Conservation (phyloP, 371 early-diverging fungal genomes). For the Gilbertella persicaria region DNA sequence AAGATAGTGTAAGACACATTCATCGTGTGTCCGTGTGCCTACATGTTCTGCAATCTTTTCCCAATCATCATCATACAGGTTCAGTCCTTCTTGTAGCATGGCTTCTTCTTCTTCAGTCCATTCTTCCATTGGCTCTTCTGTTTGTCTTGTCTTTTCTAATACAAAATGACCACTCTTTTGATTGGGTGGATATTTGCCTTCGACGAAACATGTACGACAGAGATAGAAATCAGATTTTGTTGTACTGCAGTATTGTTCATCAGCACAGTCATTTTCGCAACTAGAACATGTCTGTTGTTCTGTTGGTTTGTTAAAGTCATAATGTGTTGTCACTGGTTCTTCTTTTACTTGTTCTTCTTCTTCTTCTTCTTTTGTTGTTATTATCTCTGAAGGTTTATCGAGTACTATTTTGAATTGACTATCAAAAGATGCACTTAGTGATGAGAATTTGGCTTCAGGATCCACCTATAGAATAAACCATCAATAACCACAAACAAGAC, state of each 20-base stretch:
- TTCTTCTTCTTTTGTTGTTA: background rate
- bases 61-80: slow-evolving; percentile 39
- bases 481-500: background rate
- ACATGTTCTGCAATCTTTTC: slow-evolving; percentile 44
- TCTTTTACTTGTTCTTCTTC: background rate
- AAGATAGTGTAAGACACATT: slow-evolving; percentile 46
- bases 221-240: slow-evolving; percentile 10
- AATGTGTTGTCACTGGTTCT: background rate
- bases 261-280: slow-evolving; percentile 5
- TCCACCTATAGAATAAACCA: slow-evolving; percentile 66
- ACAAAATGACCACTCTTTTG: slow-evolving; percentile 32
- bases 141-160: background rate
- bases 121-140: slow-evolving; percentile 10
- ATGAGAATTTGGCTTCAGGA: slow-evolving; percentile 83
- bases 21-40: slow-evolving; percentile 43
- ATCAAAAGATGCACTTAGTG: slow-evolving; percentile 86
- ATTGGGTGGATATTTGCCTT: slow-evolving; percentile 51
- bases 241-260: slow-evolving; percentile 20
- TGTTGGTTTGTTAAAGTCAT: slow-evolving; percentile 6
- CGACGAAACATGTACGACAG: slow-evolving; percentile 20
- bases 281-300: slow-evolving; percentile 15
- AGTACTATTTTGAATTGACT: slow-evolving; percentile 77
- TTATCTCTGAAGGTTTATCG: slow-evolving; percentile 18
- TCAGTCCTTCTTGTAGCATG: slow-evolving; percentile 36
- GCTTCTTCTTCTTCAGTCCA: slow-evolving; percentile 45